A percentile compares a stretch with the other conserved stretches of the same genome.
Evolutionary conservation across 2,329 filamentous ascomycete species (phyloP).

Genomic region (Venturia pyrina): DNA sequence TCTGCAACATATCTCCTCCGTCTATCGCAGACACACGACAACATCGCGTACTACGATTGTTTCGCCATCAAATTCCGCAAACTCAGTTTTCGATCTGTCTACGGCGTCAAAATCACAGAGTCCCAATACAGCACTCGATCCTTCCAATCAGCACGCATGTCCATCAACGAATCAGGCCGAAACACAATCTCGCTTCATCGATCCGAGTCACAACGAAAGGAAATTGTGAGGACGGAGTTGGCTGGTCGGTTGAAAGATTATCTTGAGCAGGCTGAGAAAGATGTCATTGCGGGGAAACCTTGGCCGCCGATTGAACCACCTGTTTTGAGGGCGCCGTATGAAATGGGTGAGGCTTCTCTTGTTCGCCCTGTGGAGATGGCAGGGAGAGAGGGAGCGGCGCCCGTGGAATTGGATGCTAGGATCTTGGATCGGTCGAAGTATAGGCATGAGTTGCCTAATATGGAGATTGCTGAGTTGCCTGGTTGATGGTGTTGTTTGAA

Average conservation of each 20-base stretch:
- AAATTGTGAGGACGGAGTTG: constrained; percentile 3
- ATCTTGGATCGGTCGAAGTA: neutral
- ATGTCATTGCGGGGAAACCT: neutral
- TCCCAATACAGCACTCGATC: constrained; percentile 4
- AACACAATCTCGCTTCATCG: neutral
- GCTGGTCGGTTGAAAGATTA: constrained; percentile 8
- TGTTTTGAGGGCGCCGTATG: neutral
- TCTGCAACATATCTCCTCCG: constrained; percentile 18
- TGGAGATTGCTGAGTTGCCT: constrained; percentile 2
- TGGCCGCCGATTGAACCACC: constrained; percentile 6
- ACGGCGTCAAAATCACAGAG: constrained; percentile 11
- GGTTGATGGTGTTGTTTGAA: neutral
- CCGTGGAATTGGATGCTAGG: neutral
- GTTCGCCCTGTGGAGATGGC: neutral
- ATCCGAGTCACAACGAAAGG: neutral
- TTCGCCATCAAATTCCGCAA: constrained; percentile 13
- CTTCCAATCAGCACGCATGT: neutral
- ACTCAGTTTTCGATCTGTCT: constrained; percentile 6
- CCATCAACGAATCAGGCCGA: neutral
- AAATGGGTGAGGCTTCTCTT: neutral
- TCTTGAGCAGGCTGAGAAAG: constrained; percentile 8
- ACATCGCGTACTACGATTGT: constrained; percentile 15
- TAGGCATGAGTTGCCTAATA: neutral
- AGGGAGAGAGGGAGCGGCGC: neutral
- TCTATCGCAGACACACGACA: constrained; percentile 18